Conservation (phyloP, 306 rosid genomes). For the Arachis stenosperma region DNA sequence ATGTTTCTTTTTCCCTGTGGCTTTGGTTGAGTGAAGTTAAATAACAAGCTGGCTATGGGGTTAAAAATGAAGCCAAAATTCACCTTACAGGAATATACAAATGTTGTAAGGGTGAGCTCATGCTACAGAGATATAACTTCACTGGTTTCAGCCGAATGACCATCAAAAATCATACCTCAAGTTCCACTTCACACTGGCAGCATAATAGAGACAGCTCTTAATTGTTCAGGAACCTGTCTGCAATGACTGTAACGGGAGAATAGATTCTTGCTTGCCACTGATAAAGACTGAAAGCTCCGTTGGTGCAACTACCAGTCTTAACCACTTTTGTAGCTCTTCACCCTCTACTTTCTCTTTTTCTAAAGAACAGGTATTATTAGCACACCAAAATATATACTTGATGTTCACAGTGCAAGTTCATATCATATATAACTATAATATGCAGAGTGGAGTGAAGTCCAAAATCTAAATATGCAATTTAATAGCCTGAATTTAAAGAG, state of each 20-base stretch:
- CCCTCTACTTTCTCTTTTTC: slow-evolving; percentile 98
- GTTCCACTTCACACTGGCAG: slow-evolving; percentile 38
- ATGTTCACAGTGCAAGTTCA: too few relatives aligned
- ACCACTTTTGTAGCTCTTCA: slow-evolving; percentile 88
- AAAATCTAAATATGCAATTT: slow-evolving; percentile 17
- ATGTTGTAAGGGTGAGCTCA: slow-evolving; percentile 47
- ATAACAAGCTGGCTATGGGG: slow-evolving; percentile 43
- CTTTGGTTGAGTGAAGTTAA: slow-evolving; percentile 44
- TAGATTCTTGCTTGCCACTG: slow-evolving; percentile 69
- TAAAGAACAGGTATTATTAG: slow-evolving; percentile 54
- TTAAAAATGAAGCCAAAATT: slow-evolving; percentile 56
- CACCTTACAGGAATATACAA: slow-evolving; percentile 63
- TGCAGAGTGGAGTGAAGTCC: not conserved
- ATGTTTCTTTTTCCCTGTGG: slow-evolving; percentile 35
- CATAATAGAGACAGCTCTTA: slow-evolving; percentile 30
- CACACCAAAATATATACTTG: not conserved
- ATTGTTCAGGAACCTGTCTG: slow-evolving; percentile 50
- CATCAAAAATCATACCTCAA: slow-evolving; percentile 42
- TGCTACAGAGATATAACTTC: slow-evolving; percentile 51
- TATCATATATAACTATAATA: too few relatives aligned
- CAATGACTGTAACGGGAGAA: slow-evolving; percentile 71
- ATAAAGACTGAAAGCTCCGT: slow-evolving; percentile 73
- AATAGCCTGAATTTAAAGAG: too few relatives aligned
- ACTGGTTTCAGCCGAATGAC: slow-evolving; percentile 34
- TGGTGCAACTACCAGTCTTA: slow-evolving; percentile 94